Evolutionary conservation across 116 monocot species (phyloP), one percentile per base, ranked within the genome.

Genomic region (Trichopus zeylanicus): DNA sequence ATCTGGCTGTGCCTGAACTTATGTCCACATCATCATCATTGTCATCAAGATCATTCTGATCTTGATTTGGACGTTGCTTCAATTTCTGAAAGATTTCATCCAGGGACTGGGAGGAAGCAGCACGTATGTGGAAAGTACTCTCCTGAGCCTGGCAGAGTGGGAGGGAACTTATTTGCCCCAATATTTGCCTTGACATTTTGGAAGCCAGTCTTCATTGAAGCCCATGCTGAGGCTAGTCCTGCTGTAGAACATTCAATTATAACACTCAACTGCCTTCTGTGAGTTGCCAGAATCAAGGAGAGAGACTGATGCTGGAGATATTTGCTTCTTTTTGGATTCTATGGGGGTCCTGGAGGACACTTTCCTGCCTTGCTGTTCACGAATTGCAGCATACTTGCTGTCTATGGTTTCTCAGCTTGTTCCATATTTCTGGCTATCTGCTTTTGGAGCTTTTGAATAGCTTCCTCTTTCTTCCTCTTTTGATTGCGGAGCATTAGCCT

Each of bases 51-150:
- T n/a, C n/a, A n/a, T n/a, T 65, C 7, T 67, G 71, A 27, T 79
- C 73, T 24, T 55, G 61, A 13, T 31, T 67, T 2, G 82, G 70
- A 1, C 75, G 77, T 47, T 81, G 75, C 57, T 87, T 87, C 46
- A 98, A 54, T 67, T 58, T 87, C 35, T 74, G 73, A 64, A 98
- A 88, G 69, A 98, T 91, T 29, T 88, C 98, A 67, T 98, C 98
- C 31, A 98, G 77, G 12, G 84, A 88, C 42, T 88, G 82, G 0
- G 82, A 78, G 10, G 88, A 82, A 12, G 80, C 76, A n/a, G n/a
- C 62, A 31, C 53, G 62, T 0, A 69, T 51, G 55, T 65, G 75
- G 19, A 39, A 31, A 3, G 53, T 11, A 19, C 30, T 31, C 5
- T 75, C 71, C 51, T 79, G 77, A 54, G 31, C 63, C 48, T 83